These are phyloP conservation scores for Arachis monticola DNA, from an alignment of 331 rosid genomes.

Conservation along the genomic window DNA sequence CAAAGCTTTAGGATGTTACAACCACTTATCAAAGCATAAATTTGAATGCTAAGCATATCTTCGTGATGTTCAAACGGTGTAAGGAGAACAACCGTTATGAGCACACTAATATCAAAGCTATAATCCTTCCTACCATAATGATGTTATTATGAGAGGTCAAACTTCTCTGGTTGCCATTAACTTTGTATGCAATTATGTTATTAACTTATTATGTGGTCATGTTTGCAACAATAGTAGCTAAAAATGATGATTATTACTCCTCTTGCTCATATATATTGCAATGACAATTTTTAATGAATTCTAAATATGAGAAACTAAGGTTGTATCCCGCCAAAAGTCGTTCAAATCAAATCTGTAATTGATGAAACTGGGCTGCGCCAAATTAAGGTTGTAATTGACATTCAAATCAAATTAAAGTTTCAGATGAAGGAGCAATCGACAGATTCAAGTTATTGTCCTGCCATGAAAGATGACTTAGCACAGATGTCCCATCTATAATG, in stretches of 20 bases:
- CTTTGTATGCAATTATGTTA: background rate
- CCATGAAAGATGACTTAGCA: background rate
- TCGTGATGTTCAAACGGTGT: background rate
- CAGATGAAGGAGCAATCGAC: slow-evolving; percentile 7
- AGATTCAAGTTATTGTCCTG: slow-evolving; percentile 11
- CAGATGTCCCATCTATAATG: slow-evolving; percentile 7
- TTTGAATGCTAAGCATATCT: background rate
- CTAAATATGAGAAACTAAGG: slow-evolving; percentile 6
- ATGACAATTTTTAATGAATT: slow-evolving; percentile 4
- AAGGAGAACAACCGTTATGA: background rate
- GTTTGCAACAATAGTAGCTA: background rate
- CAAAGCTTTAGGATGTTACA: background rate
- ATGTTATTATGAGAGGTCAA: slow-evolving; percentile 12
- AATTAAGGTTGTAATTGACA: background rate
- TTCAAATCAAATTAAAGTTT: background rate
- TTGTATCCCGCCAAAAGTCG: background rate
- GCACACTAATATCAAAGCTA: slow-evolving; percentile 9
- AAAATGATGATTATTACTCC: background rate
- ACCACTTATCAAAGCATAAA: background rate
- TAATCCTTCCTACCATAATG: background rate
- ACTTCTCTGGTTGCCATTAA: slow-evolving; percentile 1
- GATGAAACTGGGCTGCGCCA: background rate
- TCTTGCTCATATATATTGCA: background rate
- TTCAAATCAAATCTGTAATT: slow-evolving; percentile 6
- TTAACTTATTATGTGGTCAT: background rate